Percentiles rank a stretch among this genome's conserved stretches.
phyloP scores from a whole-genome alignment of 768 basidiomycete species.

The Gymnopilus junonius region DNA sequence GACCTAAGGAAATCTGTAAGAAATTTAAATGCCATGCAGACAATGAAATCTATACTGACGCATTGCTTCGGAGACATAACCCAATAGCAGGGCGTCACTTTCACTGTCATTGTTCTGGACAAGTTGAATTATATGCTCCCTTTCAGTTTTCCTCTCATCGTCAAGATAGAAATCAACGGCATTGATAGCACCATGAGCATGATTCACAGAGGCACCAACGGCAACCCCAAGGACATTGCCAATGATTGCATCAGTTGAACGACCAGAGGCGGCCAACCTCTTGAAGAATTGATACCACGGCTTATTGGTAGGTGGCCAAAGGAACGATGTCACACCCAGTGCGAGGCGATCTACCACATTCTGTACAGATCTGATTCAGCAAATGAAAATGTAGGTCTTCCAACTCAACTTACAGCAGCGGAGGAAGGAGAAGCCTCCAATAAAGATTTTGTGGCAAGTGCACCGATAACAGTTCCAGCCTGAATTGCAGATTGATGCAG shows the following conservation, averaged over 20 bases:
- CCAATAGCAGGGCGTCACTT: constrained; percentile 41
- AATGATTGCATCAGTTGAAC: constrained; percentile 45
- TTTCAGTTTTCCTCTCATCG: constrained; percentile 41
- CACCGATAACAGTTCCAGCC: constrained; percentile 11
- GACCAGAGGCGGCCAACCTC: constrained; percentile 38
- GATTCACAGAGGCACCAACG: constrained; percentile 48
- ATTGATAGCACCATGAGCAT: constrained; percentile 49
- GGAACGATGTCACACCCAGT: constrained; percentile 25
- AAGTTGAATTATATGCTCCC: constrained; percentile 41
- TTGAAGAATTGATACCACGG: constrained; percentile 44
- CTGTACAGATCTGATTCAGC: constrained; percentile 17
- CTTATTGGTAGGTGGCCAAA: constrained; percentile 34
- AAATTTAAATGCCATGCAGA: too few species aligned
- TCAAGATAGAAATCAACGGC: constrained; percentile 60
- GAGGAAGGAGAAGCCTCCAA: constrained; percentile 11
- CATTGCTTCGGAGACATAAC: constrained; percentile 58
- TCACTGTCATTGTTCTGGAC: constrained; percentile 32
- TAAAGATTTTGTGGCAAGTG: constrained; percentile 9
- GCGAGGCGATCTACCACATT: constrained; percentile 32
- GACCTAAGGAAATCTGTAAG: constrained; percentile 27
- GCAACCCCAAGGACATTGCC: constrained; percentile 50
- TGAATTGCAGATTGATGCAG: constrained; percentile 13
- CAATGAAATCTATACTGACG: constrained; percentile 32
- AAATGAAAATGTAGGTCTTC: neutral
- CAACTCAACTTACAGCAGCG: constrained; percentile 10